Base-by-base conservation (phyloP, 1,139 yeast genomes). In the Taphrina wiesneri region DNA sequence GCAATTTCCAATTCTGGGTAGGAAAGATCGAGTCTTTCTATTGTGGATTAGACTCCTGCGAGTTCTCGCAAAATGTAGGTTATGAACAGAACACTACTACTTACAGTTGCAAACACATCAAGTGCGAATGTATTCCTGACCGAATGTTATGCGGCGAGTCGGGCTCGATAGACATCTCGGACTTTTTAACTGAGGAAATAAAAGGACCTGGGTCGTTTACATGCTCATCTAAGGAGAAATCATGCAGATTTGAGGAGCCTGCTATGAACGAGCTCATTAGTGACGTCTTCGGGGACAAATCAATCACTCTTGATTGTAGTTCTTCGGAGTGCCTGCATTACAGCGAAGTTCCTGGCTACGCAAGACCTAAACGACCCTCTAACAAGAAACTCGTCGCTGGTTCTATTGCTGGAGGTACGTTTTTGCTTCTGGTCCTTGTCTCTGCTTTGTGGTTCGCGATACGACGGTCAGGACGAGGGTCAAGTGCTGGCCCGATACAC, bases 1-100 rank as follows among this genome's bases (percentile, higher is more conserved):
- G 99, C 78, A 86, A 90, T 74, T 91, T 93, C 77, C 98, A 93
- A 76, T 91, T 93, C 75, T 93, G 99, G 99, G 90, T 93, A 68
- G 97, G 87, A 71, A 85, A 90, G 75, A 79, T 81, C 63, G 99
- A 93, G 75, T 87, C 96, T 67, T 93, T 93, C 75, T 93, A 85
- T 75, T 93, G 99, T 79, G 95, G 88, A 51, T 81, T 93, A 72
- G 78, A 82, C 67, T 77, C 81, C 34, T 93, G 99, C 79, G 80
- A 81, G 21, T 88, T 87, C 73, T 81, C 67, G 6, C 57, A 63
- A 30, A 63, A 63, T 36, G 25, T 25, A 19, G 19, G 34, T 52
- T 54, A 28, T 21, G 62, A 26, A 25, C 23, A 26, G 28, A 70
- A 65, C 61, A 76, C 86, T 6, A 88, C 97, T 0, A 86, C 84